Evolutionary conservation across 2,329 filamentous ascomycete species (phyloP).

Genomic region (Tolypocladium tropicale): DNA sequence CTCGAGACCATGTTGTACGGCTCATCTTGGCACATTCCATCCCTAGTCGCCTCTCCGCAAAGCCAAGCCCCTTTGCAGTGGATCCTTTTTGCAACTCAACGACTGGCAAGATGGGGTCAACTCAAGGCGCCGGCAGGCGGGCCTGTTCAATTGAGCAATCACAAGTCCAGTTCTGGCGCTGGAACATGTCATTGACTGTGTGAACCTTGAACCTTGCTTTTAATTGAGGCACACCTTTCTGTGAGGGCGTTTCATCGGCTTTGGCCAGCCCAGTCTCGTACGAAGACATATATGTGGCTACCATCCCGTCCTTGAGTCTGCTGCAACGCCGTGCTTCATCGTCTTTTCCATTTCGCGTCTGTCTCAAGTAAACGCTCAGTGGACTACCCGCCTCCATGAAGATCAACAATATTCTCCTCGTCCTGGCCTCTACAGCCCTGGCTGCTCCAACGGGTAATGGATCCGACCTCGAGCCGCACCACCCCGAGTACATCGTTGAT

Average conservation of each 20-base stretch:
- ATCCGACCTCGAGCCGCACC: constrained; percentile 11
- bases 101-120: neutral
- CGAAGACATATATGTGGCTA: neutral
- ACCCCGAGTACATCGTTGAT: constrained; percentile 27
- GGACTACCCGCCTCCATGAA: constrained; percentile 17
- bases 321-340: no score
- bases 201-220: neutral
- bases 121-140: no score
- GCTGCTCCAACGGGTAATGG: constrained; percentile 10
- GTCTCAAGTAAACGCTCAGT: neutral
- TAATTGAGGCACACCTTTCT: no score
- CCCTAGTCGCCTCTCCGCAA: neutral
- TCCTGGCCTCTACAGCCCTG: constrained; percentile 11
- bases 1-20: no score
- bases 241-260: no score
- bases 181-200: neutral
- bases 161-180: neutral
- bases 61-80: neutral
- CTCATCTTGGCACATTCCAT: neutral
- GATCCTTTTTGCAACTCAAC: neutral
- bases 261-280: no score
- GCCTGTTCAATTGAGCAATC: neutral
- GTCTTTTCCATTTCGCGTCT: neutral
- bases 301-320: neutral
- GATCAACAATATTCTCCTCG: constrained; percentile 12